Evolutionary conservation across 495 filamentous ascomycete species (phyloP).

Genomic region (Aspergillus incahuasiensis): DNA sequence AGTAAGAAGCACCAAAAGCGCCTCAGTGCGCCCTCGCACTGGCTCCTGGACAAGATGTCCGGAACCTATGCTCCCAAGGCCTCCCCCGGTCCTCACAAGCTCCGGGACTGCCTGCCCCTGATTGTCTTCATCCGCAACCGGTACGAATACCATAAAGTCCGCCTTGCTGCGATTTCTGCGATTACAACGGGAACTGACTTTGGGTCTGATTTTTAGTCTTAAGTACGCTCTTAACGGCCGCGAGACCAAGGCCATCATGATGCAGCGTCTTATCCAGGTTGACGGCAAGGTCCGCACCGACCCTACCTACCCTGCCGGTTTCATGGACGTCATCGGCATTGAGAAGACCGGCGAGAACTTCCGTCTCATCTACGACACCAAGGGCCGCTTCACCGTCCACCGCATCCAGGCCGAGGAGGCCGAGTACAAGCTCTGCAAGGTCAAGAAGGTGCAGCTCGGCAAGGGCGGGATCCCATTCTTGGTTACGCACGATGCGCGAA

Average conservation of each 20-base stretch:
- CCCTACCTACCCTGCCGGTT: constrained; percentile 92
- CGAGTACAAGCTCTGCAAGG: constrained; percentile 98
- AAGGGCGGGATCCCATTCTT: constrained; percentile 99
- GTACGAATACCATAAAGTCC: constrained; percentile 28
- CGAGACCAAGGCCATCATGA: constrained; percentile 95
- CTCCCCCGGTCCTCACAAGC: constrained; percentile 97
- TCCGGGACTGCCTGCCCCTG: constrained; percentile 96
- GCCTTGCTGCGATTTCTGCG: background rate
- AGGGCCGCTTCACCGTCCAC: constrained; percentile 99
- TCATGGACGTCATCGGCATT: constrained; percentile 99
- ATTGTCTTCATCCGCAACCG: constrained; percentile 98
- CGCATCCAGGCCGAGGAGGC: constrained; percentile 97
- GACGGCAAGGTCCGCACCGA: constrained; percentile 99
- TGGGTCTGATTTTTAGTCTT: constrained; percentile 50
- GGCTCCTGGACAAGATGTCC: constrained; percentile 99
- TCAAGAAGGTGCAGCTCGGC: constrained; percentile 98
- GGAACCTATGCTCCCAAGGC: constrained; percentile 95
- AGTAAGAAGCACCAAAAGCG: constrained; percentile 99
- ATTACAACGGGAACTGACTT: constrained; percentile 6
- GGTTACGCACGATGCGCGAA: constrained; percentile 99
- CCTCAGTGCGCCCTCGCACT: constrained; percentile 96
- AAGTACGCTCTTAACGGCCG: constrained; percentile 99
- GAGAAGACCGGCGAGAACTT: constrained; percentile 99
- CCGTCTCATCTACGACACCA: constrained; percentile 99
- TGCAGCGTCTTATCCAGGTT: constrained; percentile 99